phyloP scores from a whole-genome alignment of 2,329 filamentous ascomycete species.

The Penicillium psychrosexuale region DNA sequence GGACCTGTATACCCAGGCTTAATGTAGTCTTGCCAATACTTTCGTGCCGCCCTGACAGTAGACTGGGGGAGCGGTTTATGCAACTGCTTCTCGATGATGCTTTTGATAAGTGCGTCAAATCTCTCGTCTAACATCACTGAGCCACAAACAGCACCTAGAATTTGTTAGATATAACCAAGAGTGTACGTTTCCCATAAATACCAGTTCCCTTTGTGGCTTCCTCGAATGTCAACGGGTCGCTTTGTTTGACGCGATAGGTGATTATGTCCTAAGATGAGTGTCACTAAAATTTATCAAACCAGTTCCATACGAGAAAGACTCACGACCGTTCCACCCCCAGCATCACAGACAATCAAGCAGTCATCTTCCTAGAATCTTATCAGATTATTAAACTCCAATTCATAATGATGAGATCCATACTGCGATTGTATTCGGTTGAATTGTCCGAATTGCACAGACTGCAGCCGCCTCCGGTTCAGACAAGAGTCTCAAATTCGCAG shows the following conservation, averaged over 20 bases:
- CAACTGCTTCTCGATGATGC: conserved; percentile 25
- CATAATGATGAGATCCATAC: conserved; percentile 6
- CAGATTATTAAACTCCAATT: not conserved
- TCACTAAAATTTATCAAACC: not conserved
- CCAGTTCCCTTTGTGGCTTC: conserved; percentile 31
- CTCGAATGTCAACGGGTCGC: conserved; percentile 24
- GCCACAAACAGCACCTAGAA: conserved; percentile 30
- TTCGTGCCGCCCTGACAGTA: conserved; percentile 25
- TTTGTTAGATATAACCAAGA: not conserved
- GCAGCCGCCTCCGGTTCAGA: conserved; percentile 35
- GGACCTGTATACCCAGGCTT: conserved; percentile 26
- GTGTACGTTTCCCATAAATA: not conserved
- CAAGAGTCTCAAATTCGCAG: conserved; percentile 11
- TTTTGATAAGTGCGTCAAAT: conserved; percentile 26
- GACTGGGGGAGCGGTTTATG: conserved; percentile 28
- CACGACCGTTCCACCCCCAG: conserved; percentile 39
- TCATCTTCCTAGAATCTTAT: conserved; percentile 23
- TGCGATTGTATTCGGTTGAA: conserved; percentile 26
- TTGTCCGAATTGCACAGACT: conserved; percentile 28
- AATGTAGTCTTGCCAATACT: conserved; percentile 32
- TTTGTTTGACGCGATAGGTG: conserved; percentile 27
- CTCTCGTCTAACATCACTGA: conserved; percentile 31
- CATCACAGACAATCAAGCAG: conserved; percentile 37
- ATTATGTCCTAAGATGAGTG: conserved; percentile 29
- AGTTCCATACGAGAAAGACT: not conserved